phyloP scores from a whole-genome alignment of 2,329 filamentous ascomycete species.

The Aspergillus candidus region DNA sequence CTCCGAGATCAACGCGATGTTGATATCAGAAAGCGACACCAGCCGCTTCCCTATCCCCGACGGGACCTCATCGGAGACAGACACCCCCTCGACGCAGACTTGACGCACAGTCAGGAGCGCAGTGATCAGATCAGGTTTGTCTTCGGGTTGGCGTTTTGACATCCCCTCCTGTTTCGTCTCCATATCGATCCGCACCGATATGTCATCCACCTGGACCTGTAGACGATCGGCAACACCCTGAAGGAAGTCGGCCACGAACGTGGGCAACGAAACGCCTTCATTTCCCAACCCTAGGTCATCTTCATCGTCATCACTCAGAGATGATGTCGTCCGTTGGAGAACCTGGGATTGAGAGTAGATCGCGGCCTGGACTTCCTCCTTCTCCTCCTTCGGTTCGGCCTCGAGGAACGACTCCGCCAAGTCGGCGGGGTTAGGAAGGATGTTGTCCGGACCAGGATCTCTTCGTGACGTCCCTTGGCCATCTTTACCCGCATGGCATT shows the following conservation, averaged over 20 bases:
- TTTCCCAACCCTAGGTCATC: slow-evolving; percentile 49
- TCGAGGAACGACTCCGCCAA: slow-evolving; percentile 57
- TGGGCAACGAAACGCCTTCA: slow-evolving; percentile 50
- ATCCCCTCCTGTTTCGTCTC: slow-evolving; percentile 37
- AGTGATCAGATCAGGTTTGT: slow-evolving; percentile 33
- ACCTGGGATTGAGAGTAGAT: slow-evolving; percentile 47
- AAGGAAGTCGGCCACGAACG: slow-evolving; percentile 55
- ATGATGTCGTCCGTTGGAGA: slow-evolving; percentile 46
- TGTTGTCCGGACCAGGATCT: slow-evolving; percentile 21
- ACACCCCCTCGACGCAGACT: slow-evolving; percentile 29
- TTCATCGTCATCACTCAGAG: slow-evolving; percentile 43
- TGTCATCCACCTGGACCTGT: slow-evolving; percentile 48
- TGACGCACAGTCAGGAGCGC: slow-evolving; percentile 32
- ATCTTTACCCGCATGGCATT: slow-evolving; percentile 27
- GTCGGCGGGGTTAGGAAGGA: slow-evolving; percentile 52
- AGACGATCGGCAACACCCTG: slow-evolving; percentile 54
- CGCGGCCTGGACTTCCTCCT: slow-evolving; percentile 52
- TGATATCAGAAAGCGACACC: slow-evolving; percentile 41
- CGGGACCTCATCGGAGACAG: slow-evolving; percentile 17
- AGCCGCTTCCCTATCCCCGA: slow-evolving; percentile 37
- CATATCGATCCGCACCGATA: slow-evolving; percentile 49
- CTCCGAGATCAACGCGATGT: slow-evolving; percentile 44
- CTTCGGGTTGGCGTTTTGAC: slow-evolving; percentile 28
- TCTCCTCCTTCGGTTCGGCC: slow-evolving; percentile 52
- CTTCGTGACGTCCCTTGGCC: slow-evolving; percentile 16